A percentile compares a stretch with the other conserved stretches of the same genome.
Evolutionary conservation across 768 basidiomycete species (phyloP).

Genomic region (Russula lepida): DNA sequence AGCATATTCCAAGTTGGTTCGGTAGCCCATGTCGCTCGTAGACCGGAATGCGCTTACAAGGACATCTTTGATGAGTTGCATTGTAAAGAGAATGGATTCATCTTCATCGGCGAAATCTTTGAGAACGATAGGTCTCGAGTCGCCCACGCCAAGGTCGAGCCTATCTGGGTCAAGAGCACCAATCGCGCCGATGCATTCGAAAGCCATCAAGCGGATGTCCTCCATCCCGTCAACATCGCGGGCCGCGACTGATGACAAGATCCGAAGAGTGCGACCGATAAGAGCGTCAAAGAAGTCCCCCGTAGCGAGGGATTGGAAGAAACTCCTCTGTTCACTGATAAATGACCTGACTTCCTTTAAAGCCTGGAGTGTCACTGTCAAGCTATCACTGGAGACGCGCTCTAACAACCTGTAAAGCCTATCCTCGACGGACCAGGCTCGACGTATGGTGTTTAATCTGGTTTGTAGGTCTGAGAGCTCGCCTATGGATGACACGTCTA

Average conservation of each 20-base stretch:
- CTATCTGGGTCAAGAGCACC: slow-evolving; percentile 96
- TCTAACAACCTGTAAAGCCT: slow-evolving; percentile 60
- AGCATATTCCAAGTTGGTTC: slow-evolving; percentile 78
- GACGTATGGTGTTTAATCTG: slow-evolving; percentile 39
- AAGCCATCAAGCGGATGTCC: slow-evolving; percentile 57
- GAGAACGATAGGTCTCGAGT: slow-evolving; percentile 61
- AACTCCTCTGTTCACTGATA: slow-evolving; percentile 42
- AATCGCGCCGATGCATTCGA: slow-evolving; percentile 84
- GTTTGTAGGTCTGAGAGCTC: slow-evolving; percentile 44
- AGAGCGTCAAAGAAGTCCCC: slow-evolving; percentile 83
- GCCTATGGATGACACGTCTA: slow-evolving; percentile 64
- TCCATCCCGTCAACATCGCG: slow-evolving; percentile 76
- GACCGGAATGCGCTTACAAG: slow-evolving; percentile 87
- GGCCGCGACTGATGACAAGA: slow-evolving; percentile 59
- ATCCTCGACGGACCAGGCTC: slow-evolving; percentile 42
- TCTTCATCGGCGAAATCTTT: slow-evolving; percentile 73
- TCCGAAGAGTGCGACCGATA: slow-evolving; percentile 57
- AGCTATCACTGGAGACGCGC: slow-evolving; percentile 71
- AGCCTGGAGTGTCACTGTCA: slow-evolving; percentile 64
- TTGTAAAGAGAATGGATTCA: slow-evolving; percentile 70
- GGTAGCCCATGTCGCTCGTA: slow-evolving; percentile 89
- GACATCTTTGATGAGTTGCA: slow-evolving; percentile 78
- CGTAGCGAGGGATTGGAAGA: slow-evolving; percentile 55
- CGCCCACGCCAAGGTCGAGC: slow-evolving; percentile 54
- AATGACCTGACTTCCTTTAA: slow-evolving; percentile 68